These are phyloP conservation scores for Cercospora sojina DNA, from an alignment of 2,329 filamentous ascomycete genomes.

Conservation along the genomic window DNA sequence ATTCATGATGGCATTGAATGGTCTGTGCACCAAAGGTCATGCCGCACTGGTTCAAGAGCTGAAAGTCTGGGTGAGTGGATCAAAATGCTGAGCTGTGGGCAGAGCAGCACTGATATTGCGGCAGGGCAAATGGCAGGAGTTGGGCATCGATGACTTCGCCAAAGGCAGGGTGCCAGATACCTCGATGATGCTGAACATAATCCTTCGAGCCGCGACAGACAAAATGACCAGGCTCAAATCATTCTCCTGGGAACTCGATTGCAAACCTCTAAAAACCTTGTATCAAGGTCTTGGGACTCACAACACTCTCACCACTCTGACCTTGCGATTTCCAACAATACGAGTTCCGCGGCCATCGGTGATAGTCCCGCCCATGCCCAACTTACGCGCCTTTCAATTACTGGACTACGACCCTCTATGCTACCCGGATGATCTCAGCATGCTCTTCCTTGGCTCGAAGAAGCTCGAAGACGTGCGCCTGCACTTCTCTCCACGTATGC, in stretches of 20 bases:
- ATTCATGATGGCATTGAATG: conserved; percentile 63
- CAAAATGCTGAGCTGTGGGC: not conserved
- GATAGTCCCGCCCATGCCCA: conserved; percentile 57
- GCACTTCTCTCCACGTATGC: conserved; percentile 64
- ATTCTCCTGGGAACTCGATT: conserved; percentile 63
- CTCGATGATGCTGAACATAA: conserved; percentile 62
- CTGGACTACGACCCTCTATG: conserved; percentile 64
- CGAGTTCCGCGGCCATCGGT: conserved; percentile 58
- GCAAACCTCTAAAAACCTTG: conserved; percentile 59
- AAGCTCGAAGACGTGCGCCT: conserved; percentile 56
- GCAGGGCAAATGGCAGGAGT: conserved; percentile 57
- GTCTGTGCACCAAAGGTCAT: conserved; percentile 57
- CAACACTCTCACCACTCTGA: conserved; percentile 53
- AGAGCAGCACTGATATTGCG: not conserved
- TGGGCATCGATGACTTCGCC: conserved; percentile 58
- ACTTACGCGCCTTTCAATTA: conserved; percentile 54
- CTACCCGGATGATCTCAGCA: conserved; percentile 62
- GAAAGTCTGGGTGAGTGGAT: conserved; percentile 40
- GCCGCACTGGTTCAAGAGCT: conserved; percentile 55
- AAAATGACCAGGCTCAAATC: conserved; percentile 56
- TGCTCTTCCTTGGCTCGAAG: conserved; percentile 54
- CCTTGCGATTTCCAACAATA: conserved; percentile 55
- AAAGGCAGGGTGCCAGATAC: conserved; percentile 62
- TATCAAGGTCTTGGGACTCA: conserved; percentile 57
- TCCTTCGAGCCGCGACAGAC: conserved; percentile 59